These are phyloP conservation scores for Globisporangium camurandrum DNA, from an alignment of 352 stramenopile genomes.

Conservation along the genomic window DNA sequence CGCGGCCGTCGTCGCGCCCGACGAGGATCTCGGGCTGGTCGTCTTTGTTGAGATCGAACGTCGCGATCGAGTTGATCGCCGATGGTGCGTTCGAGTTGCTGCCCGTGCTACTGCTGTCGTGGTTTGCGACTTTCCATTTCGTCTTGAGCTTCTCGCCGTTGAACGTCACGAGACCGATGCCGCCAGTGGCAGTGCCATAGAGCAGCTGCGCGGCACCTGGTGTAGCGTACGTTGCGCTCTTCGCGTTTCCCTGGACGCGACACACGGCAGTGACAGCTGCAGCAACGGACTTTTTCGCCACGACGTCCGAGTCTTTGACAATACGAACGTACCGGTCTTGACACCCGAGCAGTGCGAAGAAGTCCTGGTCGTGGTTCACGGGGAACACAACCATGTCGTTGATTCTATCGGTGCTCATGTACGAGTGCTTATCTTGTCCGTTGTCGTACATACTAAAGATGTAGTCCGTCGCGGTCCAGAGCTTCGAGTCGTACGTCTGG, in stretches of 20 bases:
- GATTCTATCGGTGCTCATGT: constrained; percentile 74
- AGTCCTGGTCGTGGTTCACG: constrained; percentile 53
- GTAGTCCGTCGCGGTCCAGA: constrained; percentile 73
- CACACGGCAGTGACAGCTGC: constrained; percentile 46
- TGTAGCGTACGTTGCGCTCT: constrained; percentile 8
- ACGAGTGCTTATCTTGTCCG: constrained; percentile 67
- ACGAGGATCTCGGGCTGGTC: constrained; percentile 71
- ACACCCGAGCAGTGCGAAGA: constrained; percentile 57
- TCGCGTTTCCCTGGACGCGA: constrained; percentile 18
- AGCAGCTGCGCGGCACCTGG: constrained; percentile 33
- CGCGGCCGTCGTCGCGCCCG: constrained; percentile 65
- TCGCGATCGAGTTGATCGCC: constrained; percentile 67
- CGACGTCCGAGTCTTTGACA: constrained; percentile 44
- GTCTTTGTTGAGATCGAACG: constrained; percentile 79
- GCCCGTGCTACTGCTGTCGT: constrained; percentile 7
- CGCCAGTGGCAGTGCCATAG: constrained; percentile 58
- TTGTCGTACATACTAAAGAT: constrained; percentile 83
- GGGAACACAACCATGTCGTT: constrained; percentile 63
- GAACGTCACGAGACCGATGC: constrained; percentile 52
- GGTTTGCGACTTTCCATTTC: constrained; percentile 52
- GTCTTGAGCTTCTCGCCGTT: constrained; percentile 72
- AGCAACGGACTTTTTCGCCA: constrained; percentile 54
- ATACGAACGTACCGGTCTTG: constrained; percentile 67
- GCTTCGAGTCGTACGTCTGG: constrained; percentile 49
- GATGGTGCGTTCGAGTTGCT: constrained; percentile 24